A percentile compares a stretch with the other conserved stretches of the same genome.
These are phyloP conservation scores for Ogataea neopini DNA, from an alignment of 805 yeast species.

Conservation along the genomic window DNA sequence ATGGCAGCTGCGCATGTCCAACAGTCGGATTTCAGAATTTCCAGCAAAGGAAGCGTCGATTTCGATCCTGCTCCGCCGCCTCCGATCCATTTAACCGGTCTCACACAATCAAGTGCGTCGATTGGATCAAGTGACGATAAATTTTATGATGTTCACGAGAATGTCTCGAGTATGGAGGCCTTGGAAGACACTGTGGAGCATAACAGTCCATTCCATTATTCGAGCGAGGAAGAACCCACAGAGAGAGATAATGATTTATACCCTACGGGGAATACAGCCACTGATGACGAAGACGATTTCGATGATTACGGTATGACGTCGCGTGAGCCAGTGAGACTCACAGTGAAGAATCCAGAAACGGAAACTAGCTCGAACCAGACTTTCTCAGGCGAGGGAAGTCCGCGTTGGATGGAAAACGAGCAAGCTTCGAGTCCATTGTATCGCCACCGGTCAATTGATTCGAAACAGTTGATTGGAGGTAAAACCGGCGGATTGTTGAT, in stretches of 20 bases:
- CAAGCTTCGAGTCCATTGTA: slow-evolving; percentile 13
- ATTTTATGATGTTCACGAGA: slow-evolving; percentile 20
- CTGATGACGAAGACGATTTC: slow-evolving; percentile 1
- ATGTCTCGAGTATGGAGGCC: slow-evolving; percentile 10
- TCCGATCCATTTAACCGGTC: neutral
- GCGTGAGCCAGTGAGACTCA: neutral
- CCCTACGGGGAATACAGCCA: slow-evolving; percentile 12
- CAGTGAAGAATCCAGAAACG: slow-evolving; percentile 8
- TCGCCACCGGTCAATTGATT: slow-evolving; percentile 16
- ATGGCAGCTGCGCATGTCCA: slow-evolving; percentile 1
- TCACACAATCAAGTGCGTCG: neutral
- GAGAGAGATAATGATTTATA: slow-evolving; percentile 14
- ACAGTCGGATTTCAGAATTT: neutral
- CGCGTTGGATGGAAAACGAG: slow-evolving; percentile 5
- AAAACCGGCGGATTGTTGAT: neutral
- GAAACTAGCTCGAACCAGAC: neutral
- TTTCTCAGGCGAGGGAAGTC: neutral
- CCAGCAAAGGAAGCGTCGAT: neutral
- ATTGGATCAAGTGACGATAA: slow-evolving; percentile 7
- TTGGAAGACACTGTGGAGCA: neutral
- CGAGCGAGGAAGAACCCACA: slow-evolving; percentile 1
- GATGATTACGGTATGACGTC: neutral
- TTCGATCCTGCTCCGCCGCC: slow-evolving; percentile 8
- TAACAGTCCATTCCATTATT: slow-evolving; percentile 5
- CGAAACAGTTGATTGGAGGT: slow-evolving; percentile 4